Base-by-base conservation (phyloP, 2,329 filamentous ascomycete species). In the Fusarium drepaniforme region DNA sequence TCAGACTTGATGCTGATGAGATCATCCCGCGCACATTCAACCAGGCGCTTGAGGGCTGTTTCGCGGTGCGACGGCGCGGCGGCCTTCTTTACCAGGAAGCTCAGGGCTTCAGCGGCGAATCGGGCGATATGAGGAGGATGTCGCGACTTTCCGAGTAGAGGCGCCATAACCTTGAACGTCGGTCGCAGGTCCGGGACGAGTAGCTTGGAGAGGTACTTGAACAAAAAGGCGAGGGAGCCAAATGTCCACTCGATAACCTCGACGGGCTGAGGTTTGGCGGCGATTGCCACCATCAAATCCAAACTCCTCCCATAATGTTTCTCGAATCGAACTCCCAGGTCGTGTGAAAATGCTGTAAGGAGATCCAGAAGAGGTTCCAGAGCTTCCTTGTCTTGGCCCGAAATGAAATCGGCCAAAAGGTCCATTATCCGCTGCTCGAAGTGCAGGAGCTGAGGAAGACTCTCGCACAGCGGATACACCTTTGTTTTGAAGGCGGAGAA, bases 241-340 rank as follows among this genome's bases (percentile, higher is more conserved):
- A 99, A 99, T 61, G 94, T 96, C 96, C 96, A 98, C 85, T 99
- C 97, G 61, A 98, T 94, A n/a, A 97, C 95, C 73, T 96, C 94
- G 30, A 94, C 92, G 79, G 94, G 93, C 67, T 93, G 89, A 64
- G 94, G 91, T 78, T 91, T 93, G 64, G 92, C 92, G 13, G 95
- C 96, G 74, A 98, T 90, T 18, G 91, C 90, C 44, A 94, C 90
- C 65, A 99, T 91, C 64, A 97, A 86, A 64, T 88, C 89, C 68
- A 99, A 90, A 30, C 93, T 91, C 62, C 90, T 89, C 56, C 91
- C 89, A 82, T 98, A 98, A 82, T 98, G 92, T 80, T 93, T 94
- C 84, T 98, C 96, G 80, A 99, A 99, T 58, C 92, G 89, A 21
- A 89, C 88, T 61, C 96, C 96, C 66, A 99, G 84, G 80, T 99